Base-by-base conservation (phyloP, 2,329 filamentous ascomycete species). In the Diaporthe sp. region DNA sequence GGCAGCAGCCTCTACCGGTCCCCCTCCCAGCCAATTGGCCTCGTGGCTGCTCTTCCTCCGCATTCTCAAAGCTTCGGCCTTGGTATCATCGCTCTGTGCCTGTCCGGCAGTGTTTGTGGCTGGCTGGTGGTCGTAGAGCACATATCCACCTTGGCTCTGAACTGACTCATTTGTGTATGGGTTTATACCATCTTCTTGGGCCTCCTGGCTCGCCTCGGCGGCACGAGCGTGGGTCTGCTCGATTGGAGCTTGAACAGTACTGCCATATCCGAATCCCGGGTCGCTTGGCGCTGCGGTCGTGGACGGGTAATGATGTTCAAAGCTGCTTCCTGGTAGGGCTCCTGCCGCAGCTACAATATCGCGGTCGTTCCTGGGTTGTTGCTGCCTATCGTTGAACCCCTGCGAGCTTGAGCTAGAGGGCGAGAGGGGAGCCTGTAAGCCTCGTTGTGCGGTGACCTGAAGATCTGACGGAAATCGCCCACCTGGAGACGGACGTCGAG, bases 391-490 rank as follows among this genome's bases (percentile, higher is more conserved):
- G 78, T 85, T 83, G 79, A 85, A 86, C 78, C 90, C 92, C 34
- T 55, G 62, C 80, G 94, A 96, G 84, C 93, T 95, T 84, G 92
- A 92, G 88, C 94, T 97, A 88, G 94, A 94, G 77, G 94, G 94
- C 82, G 94, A 95, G 83, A 92, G 88, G 82, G 94, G 91, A 82
- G 91, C 92, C 86, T 95, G 93, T 92, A 95, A 92, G 89, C 94
- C 93, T 87, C 94, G 92, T 83, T 91, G 86, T 77, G 89, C 87
- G 84, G 95, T 94, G 84, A 98, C 90, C 87, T 95, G 92, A 81
- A 98, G 88, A 88, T 98, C 96, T 86, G 94, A 97, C 86, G 96
- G 96, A 88, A 99, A 99, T 85, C 96, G 92, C 88, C 96, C 96
- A 92, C 96, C 96, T 92, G 95, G 93, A 90, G 94, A 92, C 83